Evolutionary conservation across 1,139 yeast genomes (phyloP).

Genomic region (Debaryomycetaceae sp.): DNA sequence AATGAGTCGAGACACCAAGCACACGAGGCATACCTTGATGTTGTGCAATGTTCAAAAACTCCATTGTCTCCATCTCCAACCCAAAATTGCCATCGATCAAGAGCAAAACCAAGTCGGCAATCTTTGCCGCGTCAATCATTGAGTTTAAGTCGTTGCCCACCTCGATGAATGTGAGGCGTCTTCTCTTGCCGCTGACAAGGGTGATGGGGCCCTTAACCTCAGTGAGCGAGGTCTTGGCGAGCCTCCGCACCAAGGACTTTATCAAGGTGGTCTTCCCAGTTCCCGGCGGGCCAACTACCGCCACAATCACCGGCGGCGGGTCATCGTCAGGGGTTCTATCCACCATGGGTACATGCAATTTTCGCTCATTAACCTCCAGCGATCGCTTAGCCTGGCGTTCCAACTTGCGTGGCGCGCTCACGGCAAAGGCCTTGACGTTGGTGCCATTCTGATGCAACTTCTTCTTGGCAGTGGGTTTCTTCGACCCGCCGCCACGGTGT

Average conservation of each 20-base stretch:
- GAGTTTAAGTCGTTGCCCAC: constrained; percentile 90
- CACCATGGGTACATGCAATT: constrained; percentile 94
- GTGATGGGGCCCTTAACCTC: constrained; percentile 97
- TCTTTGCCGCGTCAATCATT: constrained; percentile 94
- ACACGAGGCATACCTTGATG: constrained; percentile 99
- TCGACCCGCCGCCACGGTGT: constrained; percentile 52
- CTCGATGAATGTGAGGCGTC: constrained; percentile 90
- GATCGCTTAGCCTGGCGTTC: constrained; percentile 82
- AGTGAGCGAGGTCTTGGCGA: constrained; percentile 80
- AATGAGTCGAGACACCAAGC: constrained; percentile 91
- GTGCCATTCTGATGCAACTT: constrained; percentile 88
- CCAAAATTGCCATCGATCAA: constrained; percentile 97
- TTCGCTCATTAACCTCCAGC: constrained; percentile 80
- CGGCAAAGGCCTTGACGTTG: constrained; percentile 93
- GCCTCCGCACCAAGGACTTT: constrained; percentile 79
- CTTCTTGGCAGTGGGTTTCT: constrained; percentile 68
- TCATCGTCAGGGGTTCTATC: constrained; percentile 96
- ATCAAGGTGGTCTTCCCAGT: constrained; percentile 95
- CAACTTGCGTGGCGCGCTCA: constrained; percentile 84
- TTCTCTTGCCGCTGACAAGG: constrained; percentile 92
- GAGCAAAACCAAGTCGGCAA: constrained; percentile 86
- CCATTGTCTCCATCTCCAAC: constrained; percentile 99
- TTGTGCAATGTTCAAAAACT: constrained; percentile 89
- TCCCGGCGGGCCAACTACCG: constrained; percentile 98
- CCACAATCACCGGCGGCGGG: constrained; percentile 95